Evolutionary conservation across 768 basidiomycete genomes (phyloP).

Genomic region (Termitomyces sp.): DNA sequence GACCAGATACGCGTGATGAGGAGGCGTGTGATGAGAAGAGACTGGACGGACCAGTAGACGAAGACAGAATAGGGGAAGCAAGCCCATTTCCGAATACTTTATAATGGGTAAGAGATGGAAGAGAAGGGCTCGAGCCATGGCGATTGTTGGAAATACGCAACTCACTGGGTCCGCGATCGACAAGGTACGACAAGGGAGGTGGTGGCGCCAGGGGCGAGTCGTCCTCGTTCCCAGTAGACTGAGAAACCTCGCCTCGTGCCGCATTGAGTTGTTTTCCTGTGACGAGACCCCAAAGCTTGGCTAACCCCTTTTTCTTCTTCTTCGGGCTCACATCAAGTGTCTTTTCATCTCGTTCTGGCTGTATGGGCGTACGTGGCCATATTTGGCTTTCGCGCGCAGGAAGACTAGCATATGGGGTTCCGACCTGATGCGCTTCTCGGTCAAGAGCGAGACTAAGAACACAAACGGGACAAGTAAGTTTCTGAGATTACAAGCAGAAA

Average conservation of each 20-base stretch:
- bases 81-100: conserved; percentile 33
- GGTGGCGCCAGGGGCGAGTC: conserved; percentile 82
- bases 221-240: conserved; percentile 50
- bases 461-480: conserved; percentile 7
- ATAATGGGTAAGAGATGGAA: conserved; percentile 53
- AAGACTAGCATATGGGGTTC: conserved; percentile 27
- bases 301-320: conserved; percentile 75
- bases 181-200: conserved; percentile 86
- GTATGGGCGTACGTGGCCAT: conserved; percentile 27
- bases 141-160: conserved; percentile 34
- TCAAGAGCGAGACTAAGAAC: conserved; percentile 67
- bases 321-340: conserved; percentile 48
- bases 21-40: conserved; percentile 71
- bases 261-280: conserved; percentile 41
- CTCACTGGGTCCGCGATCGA: conserved; percentile 53
- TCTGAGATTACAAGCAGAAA: background rate
- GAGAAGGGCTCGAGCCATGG: conserved; percentile 65
- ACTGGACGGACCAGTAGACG: conserved; percentile 75
- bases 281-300: conserved; percentile 78
- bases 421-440: conserved; percentile 40
- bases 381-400: conserved; percentile 45
- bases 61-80: conserved; percentile 60
- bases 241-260: conserved; percentile 26
- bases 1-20: conserved; percentile 60
- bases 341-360: conserved; percentile 22